phyloP scores from a whole-genome alignment of 176 grass and related monocot genomes.

The Dactylis glomerata region DNA sequence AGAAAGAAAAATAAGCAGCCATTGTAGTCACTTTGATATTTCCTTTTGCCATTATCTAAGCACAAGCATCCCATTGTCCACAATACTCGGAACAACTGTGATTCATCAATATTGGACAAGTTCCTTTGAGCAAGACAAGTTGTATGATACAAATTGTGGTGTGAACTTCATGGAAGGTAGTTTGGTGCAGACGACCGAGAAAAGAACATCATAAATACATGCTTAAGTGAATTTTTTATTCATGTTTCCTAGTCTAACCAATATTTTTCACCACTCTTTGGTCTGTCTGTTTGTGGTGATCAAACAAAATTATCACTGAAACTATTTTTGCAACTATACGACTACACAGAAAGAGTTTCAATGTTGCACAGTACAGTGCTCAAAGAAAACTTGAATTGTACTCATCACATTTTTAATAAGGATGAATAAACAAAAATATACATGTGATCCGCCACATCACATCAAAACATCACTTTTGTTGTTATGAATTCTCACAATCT shows the following conservation, averaged over 20 bases:
- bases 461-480: no score
- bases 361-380: no score
- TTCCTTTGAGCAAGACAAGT: background rate
- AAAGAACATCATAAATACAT: slow-evolving; percentile 4
- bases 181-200: background rate
- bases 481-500: no score
- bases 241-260: background rate
- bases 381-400: no score
- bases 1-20: slow-evolving; percentile 8
- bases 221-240: background rate
- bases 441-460: no score
- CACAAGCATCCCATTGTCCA: background rate
- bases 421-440: no score
- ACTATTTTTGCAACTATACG: no score
- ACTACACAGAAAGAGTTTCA: no score
- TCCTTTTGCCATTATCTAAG: slow-evolving; percentile 7
- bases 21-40: slow-evolving; percentile 29
- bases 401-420: no score
- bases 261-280: no score
- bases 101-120: slow-evolving; percentile 2
- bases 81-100: slow-evolving; percentile 8
- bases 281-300: no score
- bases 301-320: no score
- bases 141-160: background rate
- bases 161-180: background rate